Evolutionary conservation across 257 asterid genomes (phyloP), one percentile per base, ranked within the genome.

Genomic region (Ilex aquifolium): DNA sequence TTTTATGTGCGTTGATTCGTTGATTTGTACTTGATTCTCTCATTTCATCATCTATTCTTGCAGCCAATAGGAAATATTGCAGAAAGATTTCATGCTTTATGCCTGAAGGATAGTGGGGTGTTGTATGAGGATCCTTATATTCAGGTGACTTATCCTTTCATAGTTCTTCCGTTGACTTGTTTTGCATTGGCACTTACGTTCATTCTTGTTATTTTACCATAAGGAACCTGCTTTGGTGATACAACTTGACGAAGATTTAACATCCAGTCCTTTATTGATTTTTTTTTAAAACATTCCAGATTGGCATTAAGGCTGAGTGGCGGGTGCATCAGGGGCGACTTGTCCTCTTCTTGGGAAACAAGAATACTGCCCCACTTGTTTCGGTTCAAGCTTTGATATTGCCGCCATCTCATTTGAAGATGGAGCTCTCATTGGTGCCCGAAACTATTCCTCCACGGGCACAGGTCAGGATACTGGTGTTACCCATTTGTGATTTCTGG

Each of bases 301-400:
- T 91, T 79, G 98, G 98, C 74, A 84, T 84, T 73, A 91, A 91
- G 82, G 94, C 94, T 17, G 98, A 91, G 57, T 91, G 98, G 98
- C 80, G 87, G 69, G 85, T 84, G 31, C 94, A 85, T 72, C 95
- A 84, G 4, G 96, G 96, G 67, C 84, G 94, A 63, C 77, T 91
- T 66, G 85, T 91, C 71, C 95, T 91, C 70, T 91, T 88, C 86
- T 83, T 91, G 76, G 97, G 97, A 71, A 91, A 91, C 75, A 91
- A 91, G 77, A 91, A 84, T 75, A 78, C 77, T 42, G 76, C 95
- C 60, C 84, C 97, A 15, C 95, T 91, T 6, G 66, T 65, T 61
- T 91, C 97, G 51, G 97, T 91, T 66, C 83, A 78, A 73, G 97
- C 95, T 60, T 55, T 81, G 67, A 73, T 91, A 66, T 70, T 88